Evolutionary conservation across 73 alveolate genomes (phyloP), one percentile per base, ranked within the genome.

Genomic region (Paramecium pentaurelia): DNA sequence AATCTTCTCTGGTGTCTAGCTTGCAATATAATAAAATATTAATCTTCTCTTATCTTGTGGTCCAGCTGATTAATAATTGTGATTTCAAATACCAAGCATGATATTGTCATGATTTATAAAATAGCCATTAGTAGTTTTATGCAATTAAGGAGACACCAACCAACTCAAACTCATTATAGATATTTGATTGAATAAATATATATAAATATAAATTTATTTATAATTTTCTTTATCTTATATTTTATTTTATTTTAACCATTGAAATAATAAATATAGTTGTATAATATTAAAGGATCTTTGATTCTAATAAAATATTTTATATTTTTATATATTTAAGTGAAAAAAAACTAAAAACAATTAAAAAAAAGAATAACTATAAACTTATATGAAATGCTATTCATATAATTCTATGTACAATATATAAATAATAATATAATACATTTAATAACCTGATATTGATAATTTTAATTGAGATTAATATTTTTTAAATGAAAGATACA

Each of bases 101-200:
- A 89, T 59, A 71, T 89, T 89, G 60, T 89, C 94, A 71, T 89
- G 94, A 83, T 89, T 89, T 77, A 89, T 68, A 73, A 45, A 89
- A 73, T 89, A 89, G 34, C 94, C 94, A 73, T 89, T 89, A 28
- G 92, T 60, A 45, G 64, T 34, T 83, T 89, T 89, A 42, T 89
- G 91, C 27, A 58, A 64, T 73, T 89, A 45, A 44, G 91, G 91
- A 36, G 32, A 34, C 37, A 80, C 71, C 20, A 80, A 28, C 91
- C 75, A 80, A 80, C 75, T 80, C 51, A 80, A 80, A 80, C 77
- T 80, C 91, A 80, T 80, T 42, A 42, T 54, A 18, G 70, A 54
- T 54, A 54, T 54, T n/a, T 54, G 32, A 54, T 54, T 54, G 70
- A 54, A 54, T 54, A 49, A 16, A 54, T 18, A 54, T 4, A 47